These are phyloP conservation scores for Fistulinella prunicolor DNA, from an alignment of 768 basidiomycete species.

Conservation along the genomic window DNA sequence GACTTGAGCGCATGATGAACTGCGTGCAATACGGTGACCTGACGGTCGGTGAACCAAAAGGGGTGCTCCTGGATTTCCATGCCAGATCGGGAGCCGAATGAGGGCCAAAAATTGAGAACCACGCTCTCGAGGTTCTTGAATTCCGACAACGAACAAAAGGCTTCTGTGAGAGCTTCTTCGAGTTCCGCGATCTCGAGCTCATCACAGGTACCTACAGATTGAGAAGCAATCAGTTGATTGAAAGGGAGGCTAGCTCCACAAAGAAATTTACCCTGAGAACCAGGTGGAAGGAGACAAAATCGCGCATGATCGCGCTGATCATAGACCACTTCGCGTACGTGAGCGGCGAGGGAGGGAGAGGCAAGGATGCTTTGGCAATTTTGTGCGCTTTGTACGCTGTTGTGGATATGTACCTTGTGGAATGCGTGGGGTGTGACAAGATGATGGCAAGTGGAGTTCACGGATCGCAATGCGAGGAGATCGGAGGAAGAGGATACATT, in stretches of 20 bases:
- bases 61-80: conserved; percentile 27
- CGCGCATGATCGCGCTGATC: conserved; percentile 25
- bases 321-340: conserved; percentile 29
- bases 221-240: neutral
- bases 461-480: conserved; percentile 26
- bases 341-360: conserved; percentile 19
- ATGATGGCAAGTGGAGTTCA: conserved; percentile 26
- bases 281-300: conserved; percentile 22
- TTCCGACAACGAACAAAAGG: conserved; percentile 18
- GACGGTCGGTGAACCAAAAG: conserved; percentile 32
- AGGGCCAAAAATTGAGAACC: conserved; percentile 31
- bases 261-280: conserved; percentile 10
- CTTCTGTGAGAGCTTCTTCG: conserved; percentile 28
- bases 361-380: conserved; percentile 22
- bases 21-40: conserved; percentile 23
- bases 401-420: conserved; percentile 22
- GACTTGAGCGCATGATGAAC: conserved; percentile 23
- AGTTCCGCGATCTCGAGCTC: conserved; percentile 32
- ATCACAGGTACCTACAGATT: conserved; percentile 19
- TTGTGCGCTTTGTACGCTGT: conserved; percentile 27
- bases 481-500: conserved; percentile 23
- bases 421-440: conserved; percentile 27
- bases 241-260: no score
- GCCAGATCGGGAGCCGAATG: conserved; percentile 23
- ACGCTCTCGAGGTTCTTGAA: conserved; percentile 22